These are phyloP conservation scores for Sugiyamaella valdiviana DNA, from an alignment of 805 yeast genomes.

Conservation along the genomic window DNA sequence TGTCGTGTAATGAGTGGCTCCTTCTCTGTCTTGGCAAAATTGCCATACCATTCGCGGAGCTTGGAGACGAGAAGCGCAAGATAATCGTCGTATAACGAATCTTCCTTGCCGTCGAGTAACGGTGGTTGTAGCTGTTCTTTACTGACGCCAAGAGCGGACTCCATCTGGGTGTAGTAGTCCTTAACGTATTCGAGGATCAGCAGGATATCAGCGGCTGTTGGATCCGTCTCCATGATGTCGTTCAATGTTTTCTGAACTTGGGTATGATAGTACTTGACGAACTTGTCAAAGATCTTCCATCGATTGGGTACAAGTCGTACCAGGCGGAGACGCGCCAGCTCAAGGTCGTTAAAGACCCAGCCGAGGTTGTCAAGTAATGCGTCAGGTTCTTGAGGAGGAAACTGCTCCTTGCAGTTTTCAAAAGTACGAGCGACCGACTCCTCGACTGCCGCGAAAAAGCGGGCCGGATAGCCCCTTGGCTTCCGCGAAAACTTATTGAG, in stretches of 20 bases:
- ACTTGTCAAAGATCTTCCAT: slow-evolving; percentile 66
- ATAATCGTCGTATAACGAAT: slow-evolving; percentile 70
- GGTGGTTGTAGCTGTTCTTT: slow-evolving; percentile 40
- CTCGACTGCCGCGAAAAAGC: slow-evolving; percentile 54
- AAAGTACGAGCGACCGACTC: slow-evolving; percentile 62
- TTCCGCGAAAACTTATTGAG: slow-evolving; percentile 19
- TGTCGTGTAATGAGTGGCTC: slow-evolving; percentile 56
- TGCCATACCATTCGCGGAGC: slow-evolving; percentile 79
- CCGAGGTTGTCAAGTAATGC: slow-evolving; percentile 62
- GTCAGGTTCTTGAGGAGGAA: slow-evolving; percentile 42
- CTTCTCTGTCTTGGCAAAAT: slow-evolving; percentile 60
- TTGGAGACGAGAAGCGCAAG: slow-evolving; percentile 61
- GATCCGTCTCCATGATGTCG: slow-evolving; percentile 57
- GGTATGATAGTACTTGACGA: slow-evolving; percentile 60
- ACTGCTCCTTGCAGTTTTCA: slow-evolving; percentile 53
- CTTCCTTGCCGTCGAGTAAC: slow-evolving; percentile 68
- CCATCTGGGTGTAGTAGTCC: slow-evolving; percentile 51
- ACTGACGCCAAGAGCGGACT: slow-evolving; percentile 40
- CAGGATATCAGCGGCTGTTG: slow-evolving; percentile 71
- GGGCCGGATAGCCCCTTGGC: slow-evolving; percentile 54
- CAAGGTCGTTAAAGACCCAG: slow-evolving; percentile 79
- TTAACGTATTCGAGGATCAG: slow-evolving; percentile 73
- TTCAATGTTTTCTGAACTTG: slow-evolving; percentile 59
- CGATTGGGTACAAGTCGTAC: slow-evolving; percentile 55
- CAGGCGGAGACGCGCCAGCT: slow-evolving; percentile 55